Evolutionary conservation across 768 basidiomycete genomes (phyloP), one percentile per base, ranked within the genome.

Genomic region (Mycena indigotica): DNA sequence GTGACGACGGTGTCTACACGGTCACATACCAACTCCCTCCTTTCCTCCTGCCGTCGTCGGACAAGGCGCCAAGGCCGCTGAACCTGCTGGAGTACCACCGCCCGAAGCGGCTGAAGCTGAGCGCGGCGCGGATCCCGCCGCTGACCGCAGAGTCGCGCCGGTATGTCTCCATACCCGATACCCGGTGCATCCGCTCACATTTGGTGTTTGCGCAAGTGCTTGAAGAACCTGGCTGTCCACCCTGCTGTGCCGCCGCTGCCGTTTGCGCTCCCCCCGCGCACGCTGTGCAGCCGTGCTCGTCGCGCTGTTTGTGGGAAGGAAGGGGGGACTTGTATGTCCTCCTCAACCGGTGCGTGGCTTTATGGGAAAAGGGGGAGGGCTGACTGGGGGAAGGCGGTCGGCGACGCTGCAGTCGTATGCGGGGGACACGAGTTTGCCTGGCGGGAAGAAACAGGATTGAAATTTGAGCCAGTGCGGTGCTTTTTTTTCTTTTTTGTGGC

Each of bases 391-490:
- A 15, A 95, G 93, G 58, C 86, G 93, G 2, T 85, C 93, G 1
- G 78, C 87, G 0, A 82, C 82, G 3, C 73, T 96, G 63, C 77
- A 85, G 32, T 80, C 87, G 8, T 96, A 90, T 65, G 89, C 93
- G 0, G 91, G 91, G 0, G 94, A 95, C 68, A 96, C 94, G 0
- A 89, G 91, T 1, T 73, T 96, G 4, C 94, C 93, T 0, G 93
- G 94, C 4, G 93, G 94, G 0, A 92, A 87, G 67, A 35, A 94
- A 95, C 68, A 69, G 65, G 60, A 84, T n/a, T n/a, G n/a, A n/a
- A 35, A 74, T 86, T 2, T 93, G 95, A 66, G 88, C 89, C 58
- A 57, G 55, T 12, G 61, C 61, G 24, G 57, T 58, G 52, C 15
- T 21, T 19, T 6, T 25, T 54, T 13, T 21, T 6, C 25, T 21